Evolutionary conservation across 129 eudicot species (phyloP), one percentile per base, ranked within the genome.

Genomic region (Cynara cardunculus): DNA sequence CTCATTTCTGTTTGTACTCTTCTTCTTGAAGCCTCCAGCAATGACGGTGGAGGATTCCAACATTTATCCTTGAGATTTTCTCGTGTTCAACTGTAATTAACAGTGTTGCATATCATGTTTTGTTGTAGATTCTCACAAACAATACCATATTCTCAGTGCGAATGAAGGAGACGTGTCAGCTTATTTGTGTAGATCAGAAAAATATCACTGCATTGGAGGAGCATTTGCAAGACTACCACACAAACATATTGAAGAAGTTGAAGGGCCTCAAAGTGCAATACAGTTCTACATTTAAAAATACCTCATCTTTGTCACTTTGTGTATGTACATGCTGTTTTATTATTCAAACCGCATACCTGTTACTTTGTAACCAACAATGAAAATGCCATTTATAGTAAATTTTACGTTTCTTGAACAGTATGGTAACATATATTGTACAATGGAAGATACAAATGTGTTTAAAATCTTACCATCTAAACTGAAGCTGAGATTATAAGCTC

Each of bases 181-280:
- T 92, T 84, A 96, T 94, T n/a, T 97, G 98, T 13, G 97, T 94
- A 80, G 98, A 94, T 74, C 86, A 86, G 30, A 94, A 92, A 85
- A 96, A 90, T 69, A 73, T 94, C 10, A 76, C 85, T 35, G 67
- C 97, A 2, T 84, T 94, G 11, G 98, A 94, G 92, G 92, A 94
- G 59, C 92, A 94, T 85, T 87, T 94, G 91, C 98, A 94, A 89
- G 98, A 94, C 83, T 94, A 94, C 87, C 92, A 90, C 89, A 76
- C 98, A 69, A 94, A 94, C 87, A 94, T 94, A 66, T 71, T 94
- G 86, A 90, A 94, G 90, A 94, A 94, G 87, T 79, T 94, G 83
- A 94, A 94, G 80, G 96, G 87, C 83, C 88, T 92, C 67, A 94
- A 94, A 85, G 97, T 96, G 7, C 96, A 91, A 73, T 94, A 89